These are phyloP conservation scores for Hymenoscyphus fructigenus DNA, from an alignment of 2,329 filamentous ascomycete species.

Conservation along the genomic window DNA sequence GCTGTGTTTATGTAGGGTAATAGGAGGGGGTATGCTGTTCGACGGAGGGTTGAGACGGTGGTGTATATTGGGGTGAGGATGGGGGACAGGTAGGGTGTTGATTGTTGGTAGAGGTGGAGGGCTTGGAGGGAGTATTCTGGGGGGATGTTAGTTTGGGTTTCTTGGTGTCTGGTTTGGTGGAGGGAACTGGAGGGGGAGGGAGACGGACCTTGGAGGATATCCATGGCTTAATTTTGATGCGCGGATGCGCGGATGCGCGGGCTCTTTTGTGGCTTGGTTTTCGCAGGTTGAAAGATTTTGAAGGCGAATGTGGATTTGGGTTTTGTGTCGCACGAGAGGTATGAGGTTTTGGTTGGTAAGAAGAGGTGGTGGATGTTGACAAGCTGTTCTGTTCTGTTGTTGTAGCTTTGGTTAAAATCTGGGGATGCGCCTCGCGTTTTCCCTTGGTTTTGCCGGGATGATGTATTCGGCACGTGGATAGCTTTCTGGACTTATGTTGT, in stretches of 20 bases:
- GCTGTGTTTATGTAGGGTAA: slow-evolving; percentile 21
- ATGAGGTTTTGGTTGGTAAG: no score
- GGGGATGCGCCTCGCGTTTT: no score
- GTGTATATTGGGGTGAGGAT: slow-evolving; percentile 12
- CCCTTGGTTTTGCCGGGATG: no score
- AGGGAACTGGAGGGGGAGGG: neutral
- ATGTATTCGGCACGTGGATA: no score
- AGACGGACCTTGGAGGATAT: neutral
- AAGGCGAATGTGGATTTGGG: no score
- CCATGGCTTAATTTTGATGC: neutral
- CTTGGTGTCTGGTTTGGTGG: neutral
- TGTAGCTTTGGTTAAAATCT: no score
- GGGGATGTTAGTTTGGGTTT: neutral
- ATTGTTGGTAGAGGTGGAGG: slow-evolving; percentile 21
- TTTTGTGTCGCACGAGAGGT: no score
- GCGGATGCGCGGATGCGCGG: neutral
- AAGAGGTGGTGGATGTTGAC: no score
- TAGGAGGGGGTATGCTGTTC: slow-evolving; percentile 23
- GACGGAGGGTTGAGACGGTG: neutral
- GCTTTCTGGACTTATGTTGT: no score
- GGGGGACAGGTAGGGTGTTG: slow-evolving; percentile 25
- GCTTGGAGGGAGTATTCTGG: slow-evolving; percentile 23
- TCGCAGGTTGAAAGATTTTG: no score
- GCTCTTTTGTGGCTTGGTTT: no score
- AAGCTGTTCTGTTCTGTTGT: no score